Conservation (phyloP, 106 monocot species). For the Dendrobium catenatum region DNA sequence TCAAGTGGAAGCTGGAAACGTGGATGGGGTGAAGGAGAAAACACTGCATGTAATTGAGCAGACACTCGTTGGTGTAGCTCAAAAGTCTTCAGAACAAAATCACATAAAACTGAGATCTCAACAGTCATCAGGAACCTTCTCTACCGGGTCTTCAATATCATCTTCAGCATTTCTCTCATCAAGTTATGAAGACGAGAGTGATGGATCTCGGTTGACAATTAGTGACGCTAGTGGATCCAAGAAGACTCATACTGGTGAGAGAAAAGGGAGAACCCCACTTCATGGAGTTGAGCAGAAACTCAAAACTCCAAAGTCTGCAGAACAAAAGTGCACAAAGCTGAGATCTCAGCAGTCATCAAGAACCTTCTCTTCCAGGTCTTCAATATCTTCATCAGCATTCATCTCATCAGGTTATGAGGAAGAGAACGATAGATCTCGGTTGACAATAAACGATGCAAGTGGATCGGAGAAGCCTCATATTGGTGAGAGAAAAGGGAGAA, state of each 20-base stretch:
- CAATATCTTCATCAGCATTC: conserved; percentile 10
- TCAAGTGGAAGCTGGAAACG: conserved; percentile 12
- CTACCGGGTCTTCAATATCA: conserved; percentile 1
- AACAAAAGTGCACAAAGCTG: conserved; percentile 8
- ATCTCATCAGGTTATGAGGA: not conserved
- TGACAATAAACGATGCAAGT: not conserved
- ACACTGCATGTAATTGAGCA: conserved; percentile 28
- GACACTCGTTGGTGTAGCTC: conserved; percentile 9
- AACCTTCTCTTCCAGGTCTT: conserved; percentile 7
- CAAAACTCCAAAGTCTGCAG: not conserved
- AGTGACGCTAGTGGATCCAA: not conserved
- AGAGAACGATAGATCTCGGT: conserved; percentile 9
- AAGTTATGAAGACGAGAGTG: not conserved
- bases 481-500: conserved; percentile 11
- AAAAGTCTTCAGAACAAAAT: conserved; percentile 4
- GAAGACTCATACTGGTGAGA: not conserved
- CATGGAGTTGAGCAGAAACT: conserved; percentile 27
- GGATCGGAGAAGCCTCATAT: not conserved
- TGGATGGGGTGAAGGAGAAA: conserved; percentile 15
- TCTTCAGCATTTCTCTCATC: conserved; percentile 16
- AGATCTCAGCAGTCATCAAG: conserved; percentile 4
- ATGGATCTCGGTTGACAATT: conserved; percentile 9
- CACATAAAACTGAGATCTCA: conserved; percentile 3
- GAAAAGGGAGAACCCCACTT: conserved; percentile 14
- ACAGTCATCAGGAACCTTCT: conserved; percentile 4